These are phyloP conservation scores for Claviceps spartinae DNA, from an alignment of 2,329 filamentous ascomycete species.

Conservation along the genomic window DNA sequence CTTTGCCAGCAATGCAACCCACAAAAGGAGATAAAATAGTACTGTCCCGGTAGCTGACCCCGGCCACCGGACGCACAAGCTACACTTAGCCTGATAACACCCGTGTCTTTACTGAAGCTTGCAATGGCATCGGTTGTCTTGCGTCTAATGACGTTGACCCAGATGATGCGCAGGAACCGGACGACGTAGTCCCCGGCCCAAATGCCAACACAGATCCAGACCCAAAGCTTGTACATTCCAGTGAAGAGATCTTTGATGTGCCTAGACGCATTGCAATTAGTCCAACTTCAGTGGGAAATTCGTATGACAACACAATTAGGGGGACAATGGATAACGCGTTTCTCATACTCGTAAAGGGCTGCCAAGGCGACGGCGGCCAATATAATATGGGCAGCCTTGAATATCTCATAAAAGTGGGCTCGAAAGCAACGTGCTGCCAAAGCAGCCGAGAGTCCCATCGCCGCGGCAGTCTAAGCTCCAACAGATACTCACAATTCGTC, in stretches of 20 bases:
- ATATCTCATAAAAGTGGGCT: slow-evolving; percentile 25
- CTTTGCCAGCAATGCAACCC: slow-evolving; percentile 23
- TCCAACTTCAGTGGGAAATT: too few relatives aligned
- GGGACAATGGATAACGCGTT: not conserved
- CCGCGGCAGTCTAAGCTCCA: not conserved
- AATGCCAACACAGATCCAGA: slow-evolving; percentile 27
- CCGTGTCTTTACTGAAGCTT: not conserved
- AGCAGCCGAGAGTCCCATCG: not conserved
- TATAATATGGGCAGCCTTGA: slow-evolving; percentile 30
- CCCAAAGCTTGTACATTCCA: slow-evolving; percentile 10
- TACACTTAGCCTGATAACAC: not conserved
- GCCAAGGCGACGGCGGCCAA: slow-evolving; percentile 31
- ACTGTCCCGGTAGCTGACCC: slow-evolving; percentile 22
- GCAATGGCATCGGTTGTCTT: not conserved
- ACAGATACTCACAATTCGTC: too few relatives aligned
- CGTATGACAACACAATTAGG: not conserved
- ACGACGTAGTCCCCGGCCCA: slow-evolving; percentile 32
- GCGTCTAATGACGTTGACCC: slow-evolving; percentile 17
- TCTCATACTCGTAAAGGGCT: slow-evolving; percentile 30
- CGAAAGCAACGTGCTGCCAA: not conserved
- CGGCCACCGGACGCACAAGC: slow-evolving; percentile 3
- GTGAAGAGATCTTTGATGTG: slow-evolving; percentile 9
- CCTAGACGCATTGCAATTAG: not conserved
- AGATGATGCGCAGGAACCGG: slow-evolving; percentile 24
- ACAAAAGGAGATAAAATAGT: slow-evolving; percentile 26